Percentiles rank a stretch among this genome's conserved stretches.
These are phyloP conservation scores for Colletotrichum echinochloae DNA, from an alignment of 2,329 filamentous ascomycete species.

Conservation along the genomic window DNA sequence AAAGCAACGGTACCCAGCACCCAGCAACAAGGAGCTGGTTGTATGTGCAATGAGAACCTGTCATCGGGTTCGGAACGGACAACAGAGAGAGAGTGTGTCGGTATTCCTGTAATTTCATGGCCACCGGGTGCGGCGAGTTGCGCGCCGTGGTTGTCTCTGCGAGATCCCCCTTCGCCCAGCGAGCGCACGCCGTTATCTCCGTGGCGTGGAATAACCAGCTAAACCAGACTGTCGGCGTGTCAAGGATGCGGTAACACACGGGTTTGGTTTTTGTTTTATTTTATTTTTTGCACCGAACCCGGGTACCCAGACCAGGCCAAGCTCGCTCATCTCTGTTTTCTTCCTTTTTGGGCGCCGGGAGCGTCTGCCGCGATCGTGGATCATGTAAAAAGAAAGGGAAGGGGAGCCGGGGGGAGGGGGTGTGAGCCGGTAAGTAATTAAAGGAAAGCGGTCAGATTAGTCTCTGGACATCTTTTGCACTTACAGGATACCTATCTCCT, in stretches of 20 bases:
- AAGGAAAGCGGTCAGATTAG: slow-evolving; percentile 20
- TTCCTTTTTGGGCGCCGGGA: neutral
- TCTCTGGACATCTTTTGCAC: neutral
- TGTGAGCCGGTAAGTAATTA: neutral
- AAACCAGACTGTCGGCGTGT: neutral
- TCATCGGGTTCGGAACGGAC: neutral
- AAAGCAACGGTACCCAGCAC: neutral
- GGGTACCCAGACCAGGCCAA: too few relatives aligned
- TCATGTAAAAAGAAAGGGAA: neutral
- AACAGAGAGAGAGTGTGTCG: neutral
- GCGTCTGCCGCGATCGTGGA: slow-evolving; percentile 17
- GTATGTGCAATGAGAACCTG: neutral
- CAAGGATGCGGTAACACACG: neutral
- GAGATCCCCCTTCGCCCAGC: neutral
- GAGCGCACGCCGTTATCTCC: neutral
- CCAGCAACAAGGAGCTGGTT: slow-evolving; percentile 4
- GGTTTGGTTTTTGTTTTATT: neutral
- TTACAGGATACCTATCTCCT: neutral
- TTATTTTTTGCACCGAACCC: too few relatives aligned
- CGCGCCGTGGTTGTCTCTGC: neutral
- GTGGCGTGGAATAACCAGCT: neutral
- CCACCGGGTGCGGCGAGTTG: slow-evolving; percentile 4
- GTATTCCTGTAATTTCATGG: neutral
- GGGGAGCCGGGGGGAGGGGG: neutral
- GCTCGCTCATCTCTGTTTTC: neutral